phyloP scores from a whole-genome alignment of 495 filamentous ascomycete genomes.

The Neohortaea acidophila region DNA sequence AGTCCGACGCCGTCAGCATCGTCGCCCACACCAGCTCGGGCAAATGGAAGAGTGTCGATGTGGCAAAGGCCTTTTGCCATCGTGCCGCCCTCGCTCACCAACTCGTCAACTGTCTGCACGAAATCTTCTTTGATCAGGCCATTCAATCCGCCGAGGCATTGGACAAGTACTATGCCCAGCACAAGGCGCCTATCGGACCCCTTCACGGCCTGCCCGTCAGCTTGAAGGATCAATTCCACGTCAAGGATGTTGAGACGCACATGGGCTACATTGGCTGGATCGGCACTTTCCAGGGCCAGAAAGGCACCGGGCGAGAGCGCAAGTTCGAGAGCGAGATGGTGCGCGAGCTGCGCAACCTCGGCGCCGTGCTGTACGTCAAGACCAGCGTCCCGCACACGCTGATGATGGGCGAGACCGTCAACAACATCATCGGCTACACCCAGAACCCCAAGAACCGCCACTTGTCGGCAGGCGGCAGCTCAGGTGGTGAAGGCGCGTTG shows the following conservation, averaged over 20 bases:
- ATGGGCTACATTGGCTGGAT: slow-evolving; percentile 40
- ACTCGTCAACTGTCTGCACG: slow-evolving; percentile 30
- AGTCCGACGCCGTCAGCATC: slow-evolving; percentile 28
- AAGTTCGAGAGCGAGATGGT: slow-evolving; percentile 28
- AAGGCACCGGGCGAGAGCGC: slow-evolving; percentile 21
- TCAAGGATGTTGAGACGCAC: slow-evolving; percentile 47
- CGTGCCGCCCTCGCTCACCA: slow-evolving; percentile 31
- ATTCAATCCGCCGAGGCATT: slow-evolving; percentile 21
- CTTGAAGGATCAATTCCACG: slow-evolving; percentile 58
- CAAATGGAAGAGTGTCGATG: slow-evolving; percentile 28
- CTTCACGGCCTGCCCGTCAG: slow-evolving; percentile 53
- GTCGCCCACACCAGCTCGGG: slow-evolving; percentile 22
- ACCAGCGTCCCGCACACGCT: slow-evolving; percentile 46
- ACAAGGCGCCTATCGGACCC: slow-evolving; percentile 30
- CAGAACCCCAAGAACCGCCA: slow-evolving; percentile 27
- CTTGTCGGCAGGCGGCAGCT: slow-evolving; percentile 21
- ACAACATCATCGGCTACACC: slow-evolving; percentile 32
- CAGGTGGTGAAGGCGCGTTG: slow-evolving; percentile 29
- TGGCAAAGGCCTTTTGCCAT: slow-evolving; percentile 29
- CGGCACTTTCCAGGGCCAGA: slow-evolving; percentile 27
- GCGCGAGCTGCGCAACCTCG: slow-evolving; percentile 35
- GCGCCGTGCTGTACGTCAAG: slow-evolving; percentile 52
- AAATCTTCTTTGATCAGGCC: slow-evolving; percentile 27
- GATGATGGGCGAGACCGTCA: slow-evolving; percentile 44
- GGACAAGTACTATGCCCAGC: slow-evolving; percentile 23